Conservation (phyloP, 164 flowering plant genomes). For the Pachysandra terminalis region DNA sequence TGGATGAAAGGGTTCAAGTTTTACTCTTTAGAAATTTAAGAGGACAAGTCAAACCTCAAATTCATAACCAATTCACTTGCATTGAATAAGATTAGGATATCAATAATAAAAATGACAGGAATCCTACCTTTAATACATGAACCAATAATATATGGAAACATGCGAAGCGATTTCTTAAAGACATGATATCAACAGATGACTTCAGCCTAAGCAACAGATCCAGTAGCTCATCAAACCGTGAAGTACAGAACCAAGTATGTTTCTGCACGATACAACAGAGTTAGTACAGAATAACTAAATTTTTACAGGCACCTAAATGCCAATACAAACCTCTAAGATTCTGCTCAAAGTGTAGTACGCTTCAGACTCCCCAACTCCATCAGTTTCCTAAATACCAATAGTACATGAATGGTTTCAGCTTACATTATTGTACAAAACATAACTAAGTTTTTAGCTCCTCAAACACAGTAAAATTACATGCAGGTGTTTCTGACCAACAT, state of each 20-base stretch:
- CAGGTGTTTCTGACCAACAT: not conserved
- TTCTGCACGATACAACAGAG: slow-evolving; percentile 41
- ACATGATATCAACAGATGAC: slow-evolving; percentile 35
- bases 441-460: not conserved
- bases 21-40: too few species aligned
- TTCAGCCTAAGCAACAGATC: slow-evolving; percentile 54
- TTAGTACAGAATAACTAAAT: not conserved
- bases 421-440: not conserved
- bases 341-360: slow-evolving; percentile 59
- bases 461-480: not conserved
- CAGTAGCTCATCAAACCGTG: slow-evolving; percentile 51
- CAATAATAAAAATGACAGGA: not conserved
- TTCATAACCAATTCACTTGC: not conserved
- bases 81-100: not conserved
- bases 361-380: slow-evolving; percentile 37
- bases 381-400: slow-evolving; percentile 33
- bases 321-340: slow-evolving; percentile 63
- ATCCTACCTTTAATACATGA: slow-evolving; percentile 54
- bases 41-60: not conserved
- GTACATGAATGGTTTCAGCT: slow-evolving; percentile 2
- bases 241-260: slow-evolving; percentile 64
- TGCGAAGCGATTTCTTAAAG: slow-evolving; percentile 54
- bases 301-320: not conserved
- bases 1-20: not conserved
- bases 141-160: slow-evolving; percentile 59